Evolutionary conservation across 768 basidiomycete genomes (phyloP).

Genomic region (Tephrocybe sp.): DNA sequence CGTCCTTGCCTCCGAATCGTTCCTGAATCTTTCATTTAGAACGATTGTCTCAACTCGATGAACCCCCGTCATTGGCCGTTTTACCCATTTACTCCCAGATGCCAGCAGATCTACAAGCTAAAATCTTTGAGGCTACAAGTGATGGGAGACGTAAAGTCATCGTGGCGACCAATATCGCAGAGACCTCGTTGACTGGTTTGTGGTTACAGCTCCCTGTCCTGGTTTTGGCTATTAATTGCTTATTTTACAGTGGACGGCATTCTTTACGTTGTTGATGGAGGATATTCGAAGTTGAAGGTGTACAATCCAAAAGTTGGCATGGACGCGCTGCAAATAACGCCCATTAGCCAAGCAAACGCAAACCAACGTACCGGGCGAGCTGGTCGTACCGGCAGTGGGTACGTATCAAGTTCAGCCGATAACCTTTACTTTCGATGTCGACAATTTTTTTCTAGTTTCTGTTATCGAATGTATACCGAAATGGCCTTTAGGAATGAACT

Average conservation of each 20-base stretch:
- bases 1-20: neutral
- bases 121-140: conserved; percentile 91
- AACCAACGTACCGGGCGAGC: conserved; percentile 96
- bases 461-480: conserved; percentile 96
- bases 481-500: conserved; percentile 96
- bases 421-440: neutral
- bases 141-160: conserved; percentile 97
- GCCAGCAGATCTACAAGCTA: conserved; percentile 98
- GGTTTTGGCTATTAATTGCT: conserved; percentile 10
- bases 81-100: conserved; percentile 99
- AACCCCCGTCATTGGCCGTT: conserved; percentile 84
- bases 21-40: conserved; percentile 44
- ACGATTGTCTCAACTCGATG: conserved; percentile 88
- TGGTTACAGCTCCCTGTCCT: conserved; percentile 1
- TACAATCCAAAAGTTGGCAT: conserved; percentile 99
- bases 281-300: conserved; percentile 96
- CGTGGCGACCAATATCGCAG: conserved; percentile 98
- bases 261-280: conserved; percentile 93
- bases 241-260: conserved; percentile 84
- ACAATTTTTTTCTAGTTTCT: conserved; percentile 55
- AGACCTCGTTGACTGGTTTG: conserved; percentile 91
- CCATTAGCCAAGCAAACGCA: conserved; percentile 98
- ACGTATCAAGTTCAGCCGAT: conserved; percentile 23
- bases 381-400: conserved; percentile 95
- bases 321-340: conserved; percentile 98